Evolutionary conservation across 352 stramenopile species (phyloP), one percentile per base, ranked within the genome.

Genomic region (Phytophthora pluvialis): DNA sequence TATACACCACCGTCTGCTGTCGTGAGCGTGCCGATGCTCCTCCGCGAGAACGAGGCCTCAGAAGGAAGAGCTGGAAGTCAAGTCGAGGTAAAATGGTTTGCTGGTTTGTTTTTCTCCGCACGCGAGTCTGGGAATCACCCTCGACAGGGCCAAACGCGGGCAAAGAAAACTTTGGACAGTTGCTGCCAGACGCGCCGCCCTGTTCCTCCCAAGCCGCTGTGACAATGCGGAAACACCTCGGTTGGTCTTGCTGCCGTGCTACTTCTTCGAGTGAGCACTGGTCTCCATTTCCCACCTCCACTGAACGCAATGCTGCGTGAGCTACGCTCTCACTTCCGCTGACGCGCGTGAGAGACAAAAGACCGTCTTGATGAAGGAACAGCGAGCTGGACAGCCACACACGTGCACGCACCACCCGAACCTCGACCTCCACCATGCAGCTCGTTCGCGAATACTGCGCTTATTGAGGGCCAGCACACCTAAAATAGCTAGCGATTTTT

Each of bases 371-470:
- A 26, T 29, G 38, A 13, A 66, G 65, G 47, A 44, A 60, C 9
- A 78, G 38, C 15, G 51, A 51, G 5, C 49, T 67, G 39, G 73
- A 72, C 42, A 86, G 44, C 80, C 80, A 89, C 57, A 83, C 60
- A 8, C 48, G 61, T 5, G 75, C 70, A 12, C 68, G 65, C 40
- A 78, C 54, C 6, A 86, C 62, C 45, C 60, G 73, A 15, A 80
- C 52, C 35, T 74, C 56, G 50, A 85, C 32, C 21, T 74, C 60
- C 73, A 80, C 80, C 11, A 7, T 18, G 3, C 35, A 11, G 2
- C 2, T 42, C 18, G 10, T 25, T 33, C 16, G 11, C 21, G 11
- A 32, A n/a, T 31, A 2, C 21, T 2, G 21, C 21, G 21, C 21
- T 21, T 21, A 21, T 21, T 21, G 21, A 21, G 21, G 13, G 7